Percentiles rank a stretch among this genome's conserved stretches.
These are phyloP conservation scores for Oryza longistaminata DNA, from an alignment of 176 grass and related monocot genomes.

Conservation along the genomic window DNA sequence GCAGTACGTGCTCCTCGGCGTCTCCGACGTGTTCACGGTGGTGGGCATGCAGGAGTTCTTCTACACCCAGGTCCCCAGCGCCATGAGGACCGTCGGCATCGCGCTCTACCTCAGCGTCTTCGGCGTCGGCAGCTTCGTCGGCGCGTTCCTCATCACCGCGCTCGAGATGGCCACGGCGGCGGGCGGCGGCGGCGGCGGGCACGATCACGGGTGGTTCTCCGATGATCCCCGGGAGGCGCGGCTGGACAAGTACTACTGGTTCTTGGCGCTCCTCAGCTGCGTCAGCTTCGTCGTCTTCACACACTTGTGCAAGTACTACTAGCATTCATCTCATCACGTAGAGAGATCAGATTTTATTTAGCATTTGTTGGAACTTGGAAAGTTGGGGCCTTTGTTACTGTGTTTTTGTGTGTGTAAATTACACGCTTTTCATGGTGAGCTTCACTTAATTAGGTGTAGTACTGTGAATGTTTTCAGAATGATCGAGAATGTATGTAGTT, in stretches of 20 bases:
- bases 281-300: slow-evolving; percentile 65
- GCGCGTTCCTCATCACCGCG: slow-evolving; percentile 59
- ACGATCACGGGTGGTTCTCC: slow-evolving; percentile 59
- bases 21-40: slow-evolving; percentile 78
- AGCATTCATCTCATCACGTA: too few species aligned
- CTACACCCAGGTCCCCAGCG: slow-evolving; percentile 68
- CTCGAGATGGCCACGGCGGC: slow-evolving; percentile 49
- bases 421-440: too few species aligned
- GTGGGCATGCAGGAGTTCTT: slow-evolving; percentile 97
- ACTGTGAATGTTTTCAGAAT: too few species aligned
- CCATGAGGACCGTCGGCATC: slow-evolving; percentile 80
- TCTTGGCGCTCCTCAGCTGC: slow-evolving; percentile 62
- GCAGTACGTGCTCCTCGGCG: slow-evolving; percentile 73
- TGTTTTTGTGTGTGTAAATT: too few species aligned
- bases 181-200: slow-evolving; percentile 19
- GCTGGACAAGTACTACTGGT: slow-evolving; percentile 78
- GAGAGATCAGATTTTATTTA: too few species aligned
- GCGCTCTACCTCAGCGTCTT: slow-evolving; percentile 87
- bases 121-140: slow-evolving; percentile 79
- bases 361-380: too few species aligned
- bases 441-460: too few species aligned
- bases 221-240: slow-evolving; percentile 59
- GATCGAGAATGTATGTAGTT: too few species aligned
- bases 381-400: too few species aligned
- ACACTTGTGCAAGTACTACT: slow-evolving; percentile 53